Percentiles rank a stretch among this genome's conserved stretches.
These are phyloP conservation scores for Myxozyma neglecta DNA, from an alignment of 805 yeast genomes.

Conservation along the genomic window DNA sequence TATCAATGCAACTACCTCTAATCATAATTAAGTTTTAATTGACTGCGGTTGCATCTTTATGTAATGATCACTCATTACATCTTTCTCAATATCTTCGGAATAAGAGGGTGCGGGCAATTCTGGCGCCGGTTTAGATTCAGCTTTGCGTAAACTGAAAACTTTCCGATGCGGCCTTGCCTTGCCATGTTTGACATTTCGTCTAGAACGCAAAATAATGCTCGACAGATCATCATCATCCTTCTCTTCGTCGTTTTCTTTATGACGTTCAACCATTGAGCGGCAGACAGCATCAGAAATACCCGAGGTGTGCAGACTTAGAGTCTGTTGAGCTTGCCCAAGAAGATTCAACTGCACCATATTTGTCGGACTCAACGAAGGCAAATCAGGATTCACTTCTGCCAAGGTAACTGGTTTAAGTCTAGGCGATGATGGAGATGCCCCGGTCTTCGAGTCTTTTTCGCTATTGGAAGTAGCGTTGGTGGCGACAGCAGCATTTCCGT, in stretches of 20 bases:
- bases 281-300: slow-evolving; percentile 58
- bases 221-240: slow-evolving; percentile 29
- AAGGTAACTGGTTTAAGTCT: slow-evolving; percentile 46
- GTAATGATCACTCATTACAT: neutral
- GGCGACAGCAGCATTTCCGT: slow-evolving; percentile 32
- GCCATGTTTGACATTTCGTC: slow-evolving; percentile 24
- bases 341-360: slow-evolving; percentile 67
- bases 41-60: slow-evolving; percentile 3
- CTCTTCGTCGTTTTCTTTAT: slow-evolving; percentile 21
- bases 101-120: slow-evolving; percentile 2
- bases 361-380: slow-evolving; percentile 64
- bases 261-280: slow-evolving; percentile 44
- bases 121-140: neutral
- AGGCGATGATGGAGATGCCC: slow-evolving; percentile 31
- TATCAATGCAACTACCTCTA: neutral
- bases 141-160: slow-evolving; percentile 24
- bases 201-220: slow-evolving; percentile 28
- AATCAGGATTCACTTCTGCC: slow-evolving; percentile 56
- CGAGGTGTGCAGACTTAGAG: slow-evolving; percentile 69
- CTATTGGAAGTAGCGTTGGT: slow-evolving; percentile 14
- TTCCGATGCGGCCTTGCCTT: slow-evolving; percentile 22
- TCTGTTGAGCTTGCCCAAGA: slow-evolving; percentile 72
- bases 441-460: slow-evolving; percentile 30
- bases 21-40: neutral
- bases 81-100: neutral